Conservation (phyloP, 441 rosid species). For the Codiaeum variegatum region DNA sequence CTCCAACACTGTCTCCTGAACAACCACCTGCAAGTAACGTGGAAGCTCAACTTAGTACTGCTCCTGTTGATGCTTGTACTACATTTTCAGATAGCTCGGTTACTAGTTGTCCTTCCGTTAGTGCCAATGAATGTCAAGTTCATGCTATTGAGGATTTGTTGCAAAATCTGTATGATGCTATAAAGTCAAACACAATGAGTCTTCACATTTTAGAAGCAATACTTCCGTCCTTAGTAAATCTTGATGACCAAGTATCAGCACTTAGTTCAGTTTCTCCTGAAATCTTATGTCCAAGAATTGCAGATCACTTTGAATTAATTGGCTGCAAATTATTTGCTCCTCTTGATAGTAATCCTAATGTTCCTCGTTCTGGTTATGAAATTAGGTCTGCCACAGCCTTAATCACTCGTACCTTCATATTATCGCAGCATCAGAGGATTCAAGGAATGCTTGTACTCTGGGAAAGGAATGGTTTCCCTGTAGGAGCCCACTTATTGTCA, state of each 20-base stretch:
- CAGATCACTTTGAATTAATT: slow-evolving; percentile 31
- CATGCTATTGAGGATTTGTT: slow-evolving; percentile 27
- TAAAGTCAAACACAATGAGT: slow-evolving; percentile 25
- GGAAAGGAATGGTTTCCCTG: slow-evolving; percentile 35
- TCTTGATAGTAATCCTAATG: slow-evolving; percentile 16
- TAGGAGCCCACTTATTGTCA: slow-evolving; percentile 41
- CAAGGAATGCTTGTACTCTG: slow-evolving; percentile 37
- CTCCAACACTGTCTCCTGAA: slow-evolving; percentile 16
- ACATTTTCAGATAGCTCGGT: slow-evolving; percentile 19
- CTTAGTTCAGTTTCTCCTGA: slow-evolving; percentile 22
- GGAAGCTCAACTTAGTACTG: slow-evolving; percentile 15
- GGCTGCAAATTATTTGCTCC: slow-evolving; percentile 40
- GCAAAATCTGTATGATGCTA: slow-evolving; percentile 30
- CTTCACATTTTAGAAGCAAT: slow-evolving; percentile 36
- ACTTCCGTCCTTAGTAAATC: slow-evolving; percentile 30
- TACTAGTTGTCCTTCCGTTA: slow-evolving; percentile 14
- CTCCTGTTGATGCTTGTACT: slow-evolving; percentile 18
- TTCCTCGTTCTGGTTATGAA: slow-evolving; percentile 28
- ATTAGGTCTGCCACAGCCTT: slow-evolving; percentile 36
- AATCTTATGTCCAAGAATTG: slow-evolving; percentile 28
- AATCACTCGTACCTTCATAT: slow-evolving; percentile 33
- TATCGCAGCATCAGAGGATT: slow-evolving; percentile 32
- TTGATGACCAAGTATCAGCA: slow-evolving; percentile 18
- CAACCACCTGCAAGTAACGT: slow-evolving; percentile 9
- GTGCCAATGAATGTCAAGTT: slow-evolving; percentile 15